phyloP scores from a whole-genome alignment of 805 yeast genomes.

The Komagataella pastoris region DNA sequence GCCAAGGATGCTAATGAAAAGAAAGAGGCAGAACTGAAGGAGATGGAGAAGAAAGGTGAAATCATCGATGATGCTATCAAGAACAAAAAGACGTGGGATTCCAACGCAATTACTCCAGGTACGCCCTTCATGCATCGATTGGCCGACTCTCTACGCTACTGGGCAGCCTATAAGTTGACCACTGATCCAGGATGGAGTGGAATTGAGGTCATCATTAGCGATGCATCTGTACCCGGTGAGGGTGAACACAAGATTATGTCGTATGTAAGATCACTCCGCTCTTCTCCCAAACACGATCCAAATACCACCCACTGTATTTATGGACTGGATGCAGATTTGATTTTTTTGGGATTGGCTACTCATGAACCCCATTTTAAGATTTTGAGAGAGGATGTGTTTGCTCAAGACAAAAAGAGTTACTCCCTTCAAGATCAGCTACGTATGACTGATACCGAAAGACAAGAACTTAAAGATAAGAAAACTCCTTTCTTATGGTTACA shows the following conservation, averaged over 20 bases:
- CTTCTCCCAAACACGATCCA: constrained; percentile 78
- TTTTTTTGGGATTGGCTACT: constrained; percentile 89
- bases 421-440: constrained; percentile 33
- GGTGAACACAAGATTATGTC: constrained; percentile 99
- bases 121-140: constrained; percentile 94
- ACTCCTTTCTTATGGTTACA: constrained; percentile 90
- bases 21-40: constrained; percentile 43
- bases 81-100: constrained; percentile 78
- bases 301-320: constrained; percentile 93
- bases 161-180: constrained; percentile 83
- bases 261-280: constrained; percentile 80
- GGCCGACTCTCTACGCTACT: constrained; percentile 72
- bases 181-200: constrained; percentile 91
- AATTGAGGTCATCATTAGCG: constrained; percentile 82
- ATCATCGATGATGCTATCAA: constrained; percentile 63
- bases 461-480: constrained; percentile 25
- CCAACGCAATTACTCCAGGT: constrained; percentile 96
- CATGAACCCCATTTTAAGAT: constrained; percentile 96
- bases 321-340: constrained; percentile 96
- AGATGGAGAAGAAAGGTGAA: constrained; percentile 55
- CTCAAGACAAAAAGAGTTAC: constrained; percentile 45
- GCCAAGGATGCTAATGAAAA: constrained; percentile 71
- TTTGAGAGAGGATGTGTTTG: constrained; percentile 92
- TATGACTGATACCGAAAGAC: constrained; percentile 48
- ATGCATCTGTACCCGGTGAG: constrained; percentile 97